Conservation (phyloP, 2,329 filamentous ascomycete species). For the Colletotrichum higginsianum region DNA sequence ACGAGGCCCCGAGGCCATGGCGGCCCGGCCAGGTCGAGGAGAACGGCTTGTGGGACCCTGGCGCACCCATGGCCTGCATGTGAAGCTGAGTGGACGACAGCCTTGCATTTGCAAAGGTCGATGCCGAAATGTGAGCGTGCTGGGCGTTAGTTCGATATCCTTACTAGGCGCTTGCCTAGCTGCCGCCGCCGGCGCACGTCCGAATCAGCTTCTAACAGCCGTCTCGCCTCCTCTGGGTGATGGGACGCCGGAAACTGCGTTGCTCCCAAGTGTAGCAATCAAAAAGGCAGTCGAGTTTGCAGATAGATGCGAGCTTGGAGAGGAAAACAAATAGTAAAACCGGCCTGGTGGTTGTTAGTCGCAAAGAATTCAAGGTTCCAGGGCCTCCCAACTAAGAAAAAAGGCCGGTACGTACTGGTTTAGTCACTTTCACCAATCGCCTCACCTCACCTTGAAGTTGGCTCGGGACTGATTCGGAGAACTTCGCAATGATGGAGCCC, state of each 20-base stretch:
- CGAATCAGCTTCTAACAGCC: neutral
- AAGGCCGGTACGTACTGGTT: slow-evolving; percentile 29
- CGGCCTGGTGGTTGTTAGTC: slow-evolving; percentile 14
- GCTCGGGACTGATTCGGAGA: slow-evolving; percentile 39
- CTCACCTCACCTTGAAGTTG: slow-evolving; percentile 28
- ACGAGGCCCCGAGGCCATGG: slow-evolving; percentile 19
- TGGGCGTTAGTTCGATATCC: slow-evolving; percentile 2
- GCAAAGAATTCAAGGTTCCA: slow-evolving; percentile 2
- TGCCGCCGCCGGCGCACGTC: slow-evolving; percentile 31
- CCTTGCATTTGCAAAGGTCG: slow-evolving; percentile 33
- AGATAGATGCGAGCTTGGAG: neutral
- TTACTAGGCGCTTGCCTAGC: slow-evolving; percentile 32
- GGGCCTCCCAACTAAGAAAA: slow-evolving; percentile 7
- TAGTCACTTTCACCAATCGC: slow-evolving; percentile 38
- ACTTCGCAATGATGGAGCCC: slow-evolving; percentile 34
- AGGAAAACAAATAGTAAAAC: neutral
- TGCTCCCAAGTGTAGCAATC: neutral
- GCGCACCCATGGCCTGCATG: slow-evolving; percentile 34
- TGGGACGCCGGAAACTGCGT: neutral
- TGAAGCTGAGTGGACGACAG: slow-evolving; percentile 27
- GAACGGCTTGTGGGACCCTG: slow-evolving; percentile 26
- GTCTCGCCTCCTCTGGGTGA: slow-evolving; percentile 9
- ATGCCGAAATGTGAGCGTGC: slow-evolving; percentile 14
- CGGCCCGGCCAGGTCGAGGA: slow-evolving; percentile 30
- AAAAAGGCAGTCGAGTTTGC: neutral